Base-by-base conservation (phyloP, 306 rosid species). In the Cotoneaster glaucophyllus region DNA sequence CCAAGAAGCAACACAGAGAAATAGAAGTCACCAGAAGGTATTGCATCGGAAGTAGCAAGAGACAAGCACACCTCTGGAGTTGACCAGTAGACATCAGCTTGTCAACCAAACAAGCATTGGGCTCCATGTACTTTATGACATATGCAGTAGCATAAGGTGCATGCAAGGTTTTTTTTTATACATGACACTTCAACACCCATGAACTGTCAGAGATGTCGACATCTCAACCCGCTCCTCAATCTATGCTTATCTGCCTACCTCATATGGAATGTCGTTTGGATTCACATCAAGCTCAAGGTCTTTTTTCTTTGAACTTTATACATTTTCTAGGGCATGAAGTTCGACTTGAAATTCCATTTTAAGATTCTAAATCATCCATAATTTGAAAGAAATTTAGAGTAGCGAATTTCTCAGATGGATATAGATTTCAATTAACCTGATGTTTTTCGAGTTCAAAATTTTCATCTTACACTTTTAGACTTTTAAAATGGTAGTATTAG, bases 91-190 rank as follows among this genome's bases (percentile, higher is more conserved):
- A 37, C 79, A 78, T 52, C 37, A 85, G 52, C 53, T 77, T 64
- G 76, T 71, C 31, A 69, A 72, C 52, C 67, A 57, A 73, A 52
- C 69, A 76, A 52, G 76, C 83, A 69, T 84, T 78, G 88, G 86
- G 80, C 78, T 86, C 85, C 93, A 85, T 82, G 89, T 82, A 89
- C 83, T 74, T 78, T 78, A 77, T 74, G 81, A 83, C 75, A 52
- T 72, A 70, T 67, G 76, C 81, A 56, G 19, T 7, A 21, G 26
- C 61, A 21, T 21, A 2, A 8, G 11, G 4, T n/a, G 61, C 61
- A 56, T 56, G 62, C 62, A 56, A 4, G 62, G 11, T 50, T 50
- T 56, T 22, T 56, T 56, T 56, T 4, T 28, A 56, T 28, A 56
- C 62, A 48, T 48, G 54, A 6, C 21, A 10, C 44, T 41, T 39